Evolutionary conservation across 2,329 filamentous ascomycete species (phyloP).

Genomic region (Arthrobotrys sinensis): DNA sequence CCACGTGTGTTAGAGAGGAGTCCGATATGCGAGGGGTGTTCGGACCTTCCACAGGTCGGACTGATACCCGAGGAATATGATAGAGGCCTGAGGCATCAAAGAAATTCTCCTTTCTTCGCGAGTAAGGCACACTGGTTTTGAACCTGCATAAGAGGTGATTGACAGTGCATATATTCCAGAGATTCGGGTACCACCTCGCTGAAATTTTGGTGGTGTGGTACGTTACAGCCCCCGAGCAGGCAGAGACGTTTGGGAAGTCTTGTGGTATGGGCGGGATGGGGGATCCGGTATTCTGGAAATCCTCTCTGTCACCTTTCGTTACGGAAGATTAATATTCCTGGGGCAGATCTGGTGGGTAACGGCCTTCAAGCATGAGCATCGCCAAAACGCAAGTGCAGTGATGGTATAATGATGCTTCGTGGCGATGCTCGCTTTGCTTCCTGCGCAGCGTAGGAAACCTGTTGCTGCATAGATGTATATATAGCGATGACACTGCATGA

Average conservation of each 20-base stretch:
- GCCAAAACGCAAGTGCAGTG: constrained; percentile 5
- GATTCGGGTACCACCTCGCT: constrained; percentile 44
- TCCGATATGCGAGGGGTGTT: constrained; percentile 45
- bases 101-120: constrained; percentile 36
- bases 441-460: constrained; percentile 34
- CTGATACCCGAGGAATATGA: constrained; percentile 46
- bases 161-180: constrained; percentile 47
- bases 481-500: constrained; percentile 42
- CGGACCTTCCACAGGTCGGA: constrained; percentile 47
- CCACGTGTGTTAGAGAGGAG: constrained; percentile 56
- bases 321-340: constrained; percentile 24
- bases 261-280: constrained; percentile 35
- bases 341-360: constrained; percentile 10
- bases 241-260: constrained; percentile 23
- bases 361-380: not conserved
- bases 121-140: constrained; percentile 35
- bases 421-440: constrained; percentile 16
- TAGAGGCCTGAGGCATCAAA: constrained; percentile 32
- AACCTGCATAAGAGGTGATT: constrained; percentile 38
- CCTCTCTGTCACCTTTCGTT: constrained; percentile 22
- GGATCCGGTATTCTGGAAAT: constrained; percentile 44
- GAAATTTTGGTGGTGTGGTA: constrained; percentile 40
- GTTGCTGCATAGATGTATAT: constrained; percentile 33
- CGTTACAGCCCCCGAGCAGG: constrained; percentile 18
- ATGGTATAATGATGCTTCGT: constrained; percentile 20